Conservation (phyloP, 1,284 basidiomycete species). For the Malassezia obtusa region DNA sequence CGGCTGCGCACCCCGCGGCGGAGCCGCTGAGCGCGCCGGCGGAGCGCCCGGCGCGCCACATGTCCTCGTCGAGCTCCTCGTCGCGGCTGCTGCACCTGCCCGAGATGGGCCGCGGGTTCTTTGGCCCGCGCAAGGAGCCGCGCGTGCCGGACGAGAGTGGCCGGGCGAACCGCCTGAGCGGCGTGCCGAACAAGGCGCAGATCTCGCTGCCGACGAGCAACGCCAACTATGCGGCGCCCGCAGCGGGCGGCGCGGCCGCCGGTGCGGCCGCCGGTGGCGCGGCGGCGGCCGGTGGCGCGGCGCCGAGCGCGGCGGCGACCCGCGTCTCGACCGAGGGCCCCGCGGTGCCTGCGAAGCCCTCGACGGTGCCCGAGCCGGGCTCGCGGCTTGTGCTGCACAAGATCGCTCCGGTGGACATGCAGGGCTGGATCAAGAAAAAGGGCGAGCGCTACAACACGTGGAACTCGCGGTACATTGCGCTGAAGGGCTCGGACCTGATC, state of each 20-base stretch:
- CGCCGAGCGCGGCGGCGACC: constrained; percentile 8
- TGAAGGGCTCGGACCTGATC: constrained; percentile 65
- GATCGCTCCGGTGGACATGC: constrained; percentile 40
- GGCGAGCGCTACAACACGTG: constrained; percentile 85
- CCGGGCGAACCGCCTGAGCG: neutral
- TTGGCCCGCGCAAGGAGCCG: constrained; percentile 2
- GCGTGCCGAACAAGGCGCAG: constrained; percentile 25
- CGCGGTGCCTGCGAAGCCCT: neutral
- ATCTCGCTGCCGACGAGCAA: constrained; percentile 42
- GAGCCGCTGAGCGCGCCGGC: constrained; percentile 3
- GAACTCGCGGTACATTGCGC: constrained; percentile 86
- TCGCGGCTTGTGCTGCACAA: constrained; percentile 29
- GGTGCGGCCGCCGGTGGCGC: constrained; percentile 10
- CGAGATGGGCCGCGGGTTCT: neutral
- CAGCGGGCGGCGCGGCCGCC: constrained; percentile 18
- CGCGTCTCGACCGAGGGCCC: neutral
- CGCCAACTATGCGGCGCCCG: constrained; percentile 36
- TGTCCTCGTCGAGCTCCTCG: neutral
- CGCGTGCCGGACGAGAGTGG: neutral
- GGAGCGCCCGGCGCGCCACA: neutral
- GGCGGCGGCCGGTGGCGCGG: neutral
- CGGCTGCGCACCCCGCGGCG: neutral
- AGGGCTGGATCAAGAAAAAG: constrained; percentile 86
- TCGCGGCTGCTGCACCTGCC: neutral
- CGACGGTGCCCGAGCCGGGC: neutral